Evolutionary conservation across 2,329 filamentous ascomycete species (phyloP).

Genomic region (Alternaria ventricosa): DNA sequence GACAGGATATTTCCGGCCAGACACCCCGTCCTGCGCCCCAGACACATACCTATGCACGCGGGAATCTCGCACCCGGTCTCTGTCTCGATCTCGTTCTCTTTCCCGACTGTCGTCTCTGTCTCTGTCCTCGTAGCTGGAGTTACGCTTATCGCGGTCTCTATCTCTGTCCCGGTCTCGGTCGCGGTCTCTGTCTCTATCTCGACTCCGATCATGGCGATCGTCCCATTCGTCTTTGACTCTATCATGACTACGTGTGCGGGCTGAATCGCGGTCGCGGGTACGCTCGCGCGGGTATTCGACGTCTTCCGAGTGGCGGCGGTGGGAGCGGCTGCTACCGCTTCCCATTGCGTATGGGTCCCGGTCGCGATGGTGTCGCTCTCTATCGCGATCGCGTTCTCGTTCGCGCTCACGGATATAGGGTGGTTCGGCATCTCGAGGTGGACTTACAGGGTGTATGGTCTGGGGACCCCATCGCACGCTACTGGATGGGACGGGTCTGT

Average conservation of each 20-base stretch:
- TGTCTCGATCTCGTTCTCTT: conserved; percentile 17
- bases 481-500: conserved; percentile 27
- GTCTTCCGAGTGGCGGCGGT: conserved; percentile 33
- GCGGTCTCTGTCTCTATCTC: conserved; percentile 5
- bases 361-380: conserved; percentile 19
- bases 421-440: conserved; percentile 30
- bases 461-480: conserved; percentile 32
- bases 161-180: conserved; percentile 9
- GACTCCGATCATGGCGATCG: conserved; percentile 14
- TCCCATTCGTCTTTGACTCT: conserved; percentile 37
- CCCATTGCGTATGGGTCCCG: conserved; percentile 17
- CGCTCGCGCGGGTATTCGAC: conserved; percentile 34
- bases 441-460: conserved; percentile 19
- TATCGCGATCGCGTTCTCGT: conserved; percentile 21
- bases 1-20: conserved; percentile 42
- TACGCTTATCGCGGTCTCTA: conserved; percentile 3
- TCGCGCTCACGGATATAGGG: conserved; percentile 27
- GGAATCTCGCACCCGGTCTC: conserved; percentile 27
- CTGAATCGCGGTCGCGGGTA: conserved; percentile 25
- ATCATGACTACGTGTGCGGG: conserved; percentile 38
- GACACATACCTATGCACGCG: conserved; percentile 43
- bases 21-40: conserved; percentile 44
- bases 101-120: conserved; percentile 20
- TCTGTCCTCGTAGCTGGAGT: background rate
- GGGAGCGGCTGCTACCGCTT: conserved; percentile 17